These are phyloP conservation scores for Aurantiochytrium sp. DNA, from an alignment of 108 stramenopile genomes.

Conservation along the genomic window DNA sequence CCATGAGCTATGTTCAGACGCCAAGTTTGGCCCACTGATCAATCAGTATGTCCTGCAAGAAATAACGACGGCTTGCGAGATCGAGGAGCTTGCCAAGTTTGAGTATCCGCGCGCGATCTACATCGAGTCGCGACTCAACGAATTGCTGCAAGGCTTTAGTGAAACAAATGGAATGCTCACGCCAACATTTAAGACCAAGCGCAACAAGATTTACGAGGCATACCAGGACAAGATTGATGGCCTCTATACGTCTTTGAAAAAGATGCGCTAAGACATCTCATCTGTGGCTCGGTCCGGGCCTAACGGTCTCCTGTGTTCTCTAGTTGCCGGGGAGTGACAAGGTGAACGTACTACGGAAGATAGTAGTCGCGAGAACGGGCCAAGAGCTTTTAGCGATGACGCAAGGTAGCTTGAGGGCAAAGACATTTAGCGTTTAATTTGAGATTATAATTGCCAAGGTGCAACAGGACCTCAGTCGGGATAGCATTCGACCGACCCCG, in stretches of 20 bases:
- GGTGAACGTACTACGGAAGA: too few species aligned
- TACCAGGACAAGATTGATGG: background rate
- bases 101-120: background rate
- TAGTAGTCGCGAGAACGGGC: too few species aligned
- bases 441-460: too few species aligned
- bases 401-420: too few species aligned
- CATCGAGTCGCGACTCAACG: background rate
- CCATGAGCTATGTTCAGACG: background rate
- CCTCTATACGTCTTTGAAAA: background rate
- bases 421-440: too few species aligned
- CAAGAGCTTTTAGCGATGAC: too few species aligned
- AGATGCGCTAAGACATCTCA: background rate
- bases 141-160: slow-evolving; percentile 2
- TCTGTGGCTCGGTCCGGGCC: background rate
- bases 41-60: background rate
- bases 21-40: background rate
- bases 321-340: too few species aligned
- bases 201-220: background rate
- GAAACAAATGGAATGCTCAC: background rate
- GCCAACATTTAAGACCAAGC: background rate
- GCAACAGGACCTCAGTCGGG: too few species aligned
- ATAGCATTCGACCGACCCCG: too few species aligned
- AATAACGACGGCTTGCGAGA: background rate
- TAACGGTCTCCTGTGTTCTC: too few species aligned
- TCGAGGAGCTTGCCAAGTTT: background rate